Conservation (phyloP, 1,284 basidiomycete species). For the Wallemia hederae region DNA sequence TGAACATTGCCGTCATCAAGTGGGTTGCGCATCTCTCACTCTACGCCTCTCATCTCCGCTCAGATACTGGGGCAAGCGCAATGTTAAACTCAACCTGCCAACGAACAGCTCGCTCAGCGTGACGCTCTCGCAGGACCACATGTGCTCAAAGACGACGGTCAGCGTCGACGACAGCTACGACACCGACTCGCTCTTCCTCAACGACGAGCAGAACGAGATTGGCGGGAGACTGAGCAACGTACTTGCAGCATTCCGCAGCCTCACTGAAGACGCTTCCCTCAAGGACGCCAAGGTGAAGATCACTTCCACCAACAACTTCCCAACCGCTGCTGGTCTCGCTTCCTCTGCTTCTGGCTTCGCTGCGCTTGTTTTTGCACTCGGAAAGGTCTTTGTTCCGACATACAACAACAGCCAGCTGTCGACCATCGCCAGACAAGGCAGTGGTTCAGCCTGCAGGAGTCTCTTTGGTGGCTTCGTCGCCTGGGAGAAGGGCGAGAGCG, state of each 20-base stretch:
- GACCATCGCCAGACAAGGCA: conserved; percentile 80
- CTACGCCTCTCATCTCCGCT: conserved; percentile 4
- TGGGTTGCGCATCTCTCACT: conserved; percentile 16
- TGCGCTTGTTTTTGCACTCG: conserved; percentile 67
- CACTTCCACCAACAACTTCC: conserved; percentile 92
- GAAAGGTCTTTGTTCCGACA: conserved; percentile 55
- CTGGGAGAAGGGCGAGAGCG: conserved; percentile 48
- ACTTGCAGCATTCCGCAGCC: conserved; percentile 55
- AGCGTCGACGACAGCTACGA: conserved; percentile 48
- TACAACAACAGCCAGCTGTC: conserved; percentile 43
- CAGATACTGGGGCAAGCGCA: conserved; percentile 95
- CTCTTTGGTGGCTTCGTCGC: conserved; percentile 93
- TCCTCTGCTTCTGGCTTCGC: conserved; percentile 94
- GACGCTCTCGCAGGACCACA: conserved; percentile 83
- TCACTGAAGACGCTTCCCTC: conserved; percentile 45
- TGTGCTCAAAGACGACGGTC: conserved; percentile 76
- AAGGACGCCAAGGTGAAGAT: conserved; percentile 36
- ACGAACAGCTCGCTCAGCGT: conserved; percentile 95
- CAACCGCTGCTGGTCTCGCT: conserved; percentile 87
- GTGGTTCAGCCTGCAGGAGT: conserved; percentile 87
- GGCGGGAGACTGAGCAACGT: conserved; percentile 61
- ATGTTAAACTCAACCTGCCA: conserved; percentile 77
- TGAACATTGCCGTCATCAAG: conserved; percentile 95
- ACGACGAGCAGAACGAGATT: conserved; percentile 69
- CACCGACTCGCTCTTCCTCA: conserved; percentile 66